Conservation (phyloP, 1,284 basidiomycete species). For the Rhizoctonia solani region DNA sequence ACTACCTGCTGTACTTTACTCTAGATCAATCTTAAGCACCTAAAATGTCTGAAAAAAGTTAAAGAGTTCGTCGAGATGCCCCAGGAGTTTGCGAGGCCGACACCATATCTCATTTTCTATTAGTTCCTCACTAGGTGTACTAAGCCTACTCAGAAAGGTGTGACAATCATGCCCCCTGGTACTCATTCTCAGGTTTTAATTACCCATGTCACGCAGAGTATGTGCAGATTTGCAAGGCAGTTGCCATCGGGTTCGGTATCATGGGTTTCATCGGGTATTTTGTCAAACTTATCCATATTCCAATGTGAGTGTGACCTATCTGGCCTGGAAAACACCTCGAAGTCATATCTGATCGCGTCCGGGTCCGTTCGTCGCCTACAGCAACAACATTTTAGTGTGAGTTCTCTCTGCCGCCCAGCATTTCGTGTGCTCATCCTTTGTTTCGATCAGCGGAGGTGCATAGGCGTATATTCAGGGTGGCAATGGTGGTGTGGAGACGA, state of each 20-base stretch:
- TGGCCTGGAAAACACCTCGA: neutral
- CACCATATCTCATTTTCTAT: constrained; percentile 6
- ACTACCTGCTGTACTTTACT: constrained; percentile 2
- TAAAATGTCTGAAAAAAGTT: constrained; percentile 84
- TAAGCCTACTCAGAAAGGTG: constrained; percentile 95
- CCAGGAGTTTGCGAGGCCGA: constrained; percentile 77
- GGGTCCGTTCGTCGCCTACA: constrained; percentile 47
- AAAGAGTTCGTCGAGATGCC: constrained; percentile 91
- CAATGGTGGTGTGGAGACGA: constrained; percentile 19
- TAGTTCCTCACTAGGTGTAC: constrained; percentile 97
- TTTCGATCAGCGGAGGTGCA: constrained; percentile 64
- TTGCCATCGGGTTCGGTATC: constrained; percentile 92
- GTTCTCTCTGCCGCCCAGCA: constrained; percentile 47
- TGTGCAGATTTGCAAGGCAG: constrained; percentile 87
- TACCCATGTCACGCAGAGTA: constrained; percentile 66
- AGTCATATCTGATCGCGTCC: constrained; percentile 11
- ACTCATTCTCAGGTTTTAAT: neutral
- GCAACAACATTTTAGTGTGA: constrained; percentile 94
- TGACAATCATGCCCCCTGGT: constrained; percentile 5
- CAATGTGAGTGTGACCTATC: constrained; percentile 68
- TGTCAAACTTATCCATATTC: constrained; percentile 94
- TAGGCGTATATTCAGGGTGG: constrained; percentile 43
- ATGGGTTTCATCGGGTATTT: constrained; percentile 99
- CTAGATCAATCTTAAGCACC: neutral
- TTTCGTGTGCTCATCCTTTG: constrained; percentile 27